A percentile compares a stretch with the other conserved stretches of the same genome.
Evolutionary conservation across 139 green algal genomes (phyloP).

Genomic region (Raphidocelis subcapitata): DNA sequence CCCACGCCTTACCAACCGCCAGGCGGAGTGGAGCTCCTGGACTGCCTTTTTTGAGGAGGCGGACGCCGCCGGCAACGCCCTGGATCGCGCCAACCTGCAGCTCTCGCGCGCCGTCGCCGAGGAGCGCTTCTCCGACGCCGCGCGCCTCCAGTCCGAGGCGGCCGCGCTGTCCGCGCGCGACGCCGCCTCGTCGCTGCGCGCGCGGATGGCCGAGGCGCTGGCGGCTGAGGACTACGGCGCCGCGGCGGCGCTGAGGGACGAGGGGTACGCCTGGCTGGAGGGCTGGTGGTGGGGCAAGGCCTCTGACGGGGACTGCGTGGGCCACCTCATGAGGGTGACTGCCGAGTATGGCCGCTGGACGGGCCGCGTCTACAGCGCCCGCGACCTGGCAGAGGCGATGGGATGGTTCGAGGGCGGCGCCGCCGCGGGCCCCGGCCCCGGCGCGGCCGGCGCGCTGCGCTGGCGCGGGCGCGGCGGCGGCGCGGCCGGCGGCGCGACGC

Average conservation of each 20-base stretch:
- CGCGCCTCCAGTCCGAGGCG: slow-evolving; percentile 19
- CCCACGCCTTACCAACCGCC: too few species aligned
- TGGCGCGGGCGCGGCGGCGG: neutral
- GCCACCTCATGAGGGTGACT: neutral
- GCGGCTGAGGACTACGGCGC: slow-evolving; percentile 61
- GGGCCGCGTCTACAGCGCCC: slow-evolving; percentile 52
- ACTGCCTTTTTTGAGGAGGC: slow-evolving; percentile 17
- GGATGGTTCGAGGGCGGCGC: neutral
- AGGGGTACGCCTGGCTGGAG: slow-evolving; percentile 43
- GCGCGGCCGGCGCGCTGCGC: neutral
- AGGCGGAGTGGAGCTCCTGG: slow-evolving; percentile 14
- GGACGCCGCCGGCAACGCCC: neutral
- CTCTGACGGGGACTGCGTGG: neutral
- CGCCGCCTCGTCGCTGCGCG: slow-evolving; percentile 23
- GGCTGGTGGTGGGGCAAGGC: slow-evolving; percentile 78
- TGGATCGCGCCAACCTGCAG: neutral
- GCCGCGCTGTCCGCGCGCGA: slow-evolving; percentile 31
- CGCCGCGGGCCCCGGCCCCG: neutral
- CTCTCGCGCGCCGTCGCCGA: slow-evolving; percentile 31
- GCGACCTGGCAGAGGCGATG: slow-evolving; percentile 54
- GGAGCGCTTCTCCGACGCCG: slow-evolving; percentile 36
- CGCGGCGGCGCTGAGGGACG: slow-evolving; percentile 69
- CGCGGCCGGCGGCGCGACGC: neutral
- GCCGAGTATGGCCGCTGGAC: slow-evolving; percentile 48
- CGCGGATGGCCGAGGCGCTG: slow-evolving; percentile 53